Evolutionary conservation across 2,329 filamentous ascomycete genomes (phyloP).

Genomic region (Sarocladiaceae sp.): DNA sequence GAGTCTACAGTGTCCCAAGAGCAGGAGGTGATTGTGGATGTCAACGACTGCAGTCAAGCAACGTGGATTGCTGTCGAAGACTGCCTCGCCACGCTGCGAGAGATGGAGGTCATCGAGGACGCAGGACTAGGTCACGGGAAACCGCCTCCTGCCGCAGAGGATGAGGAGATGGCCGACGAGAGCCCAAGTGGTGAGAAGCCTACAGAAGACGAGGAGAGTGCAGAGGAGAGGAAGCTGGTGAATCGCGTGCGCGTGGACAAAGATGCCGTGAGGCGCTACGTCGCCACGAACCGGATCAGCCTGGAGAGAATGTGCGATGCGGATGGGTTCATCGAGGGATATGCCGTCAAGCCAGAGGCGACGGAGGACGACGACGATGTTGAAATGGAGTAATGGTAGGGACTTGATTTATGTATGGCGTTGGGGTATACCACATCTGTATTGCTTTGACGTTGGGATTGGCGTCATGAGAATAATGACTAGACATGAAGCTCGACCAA

Average conservation of each 20-base stretch:
- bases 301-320: constrained; percentile 66
- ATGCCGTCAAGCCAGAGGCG: constrained; percentile 45
- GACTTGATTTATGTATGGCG: background rate
- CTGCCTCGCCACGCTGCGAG: constrained; percentile 70
- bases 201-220: constrained; percentile 22
- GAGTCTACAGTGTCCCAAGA: constrained; percentile 18
- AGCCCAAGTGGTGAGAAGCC: background rate
- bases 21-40: constrained; percentile 50
- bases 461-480: too few relatives aligned
- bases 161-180: constrained; percentile 14
- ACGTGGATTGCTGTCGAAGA: constrained; percentile 87
- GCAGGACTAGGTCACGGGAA: constrained; percentile 44
- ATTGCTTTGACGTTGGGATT: too few relatives aligned
- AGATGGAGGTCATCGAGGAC: constrained; percentile 70
- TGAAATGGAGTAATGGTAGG: constrained; percentile 11
- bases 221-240: constrained; percentile 27
- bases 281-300: constrained; percentile 55
- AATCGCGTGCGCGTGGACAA: constrained; percentile 49
- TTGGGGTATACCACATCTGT: background rate
- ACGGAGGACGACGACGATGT: constrained; percentile 26
- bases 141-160: constrained; percentile 16
- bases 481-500: too few relatives aligned
- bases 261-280: constrained; percentile 61
- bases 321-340: constrained; percentile 68
- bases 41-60: constrained; percentile 67